Evolutionary conservation across 2,329 filamentous ascomycete species (phyloP).

Genomic region (Berkeleyomyces rouxiae): DNA sequence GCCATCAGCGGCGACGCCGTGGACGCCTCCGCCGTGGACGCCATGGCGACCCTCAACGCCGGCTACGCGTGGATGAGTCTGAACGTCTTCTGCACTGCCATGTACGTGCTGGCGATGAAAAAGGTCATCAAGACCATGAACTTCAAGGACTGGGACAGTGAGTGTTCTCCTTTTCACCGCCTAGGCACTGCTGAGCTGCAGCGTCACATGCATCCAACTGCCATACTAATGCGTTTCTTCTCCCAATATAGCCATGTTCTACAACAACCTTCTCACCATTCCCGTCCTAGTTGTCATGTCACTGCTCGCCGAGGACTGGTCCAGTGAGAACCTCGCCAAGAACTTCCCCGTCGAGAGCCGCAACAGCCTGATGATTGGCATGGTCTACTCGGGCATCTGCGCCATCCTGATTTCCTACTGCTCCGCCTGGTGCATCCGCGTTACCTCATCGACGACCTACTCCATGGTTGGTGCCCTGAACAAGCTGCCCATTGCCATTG

Average conservation of each 20-base stretch:
- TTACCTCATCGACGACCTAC: slow-evolving; percentile 94
- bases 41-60: slow-evolving; percentile 78
- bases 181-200: no score
- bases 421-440: slow-evolving; percentile 95
- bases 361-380: slow-evolving; percentile 66
- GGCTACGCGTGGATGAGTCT: slow-evolving; percentile 97
- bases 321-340: slow-evolving; percentile 57
- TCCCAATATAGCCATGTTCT: slow-evolving; percentile 77
- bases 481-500: slow-evolving; percentile 90
- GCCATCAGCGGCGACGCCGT: slow-evolving; percentile 48
- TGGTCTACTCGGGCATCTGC: slow-evolving; percentile 84
- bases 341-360: slow-evolving; percentile 80
- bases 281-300: slow-evolving; percentile 75
- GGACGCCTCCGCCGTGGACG: slow-evolving; percentile 45
- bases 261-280: slow-evolving; percentile 96
- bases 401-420: slow-evolving; percentile 99
- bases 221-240: not conserved
- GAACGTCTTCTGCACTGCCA: slow-evolving; percentile 88
- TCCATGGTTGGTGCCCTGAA: slow-evolving; percentile 97
- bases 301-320: slow-evolving; percentile 83
- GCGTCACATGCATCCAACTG: not conserved
- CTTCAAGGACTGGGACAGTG: slow-evolving; percentile 99
- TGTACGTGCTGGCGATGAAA: slow-evolving; percentile 83
- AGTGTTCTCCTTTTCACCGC: slow-evolving; percentile 25
- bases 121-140: slow-evolving; percentile 99